Percentiles rank a stretch among this genome's conserved stretches.
Evolutionary conservation across 2,329 filamentous ascomycete species (phyloP).

Genomic region (Venturia carpophila): DNA sequence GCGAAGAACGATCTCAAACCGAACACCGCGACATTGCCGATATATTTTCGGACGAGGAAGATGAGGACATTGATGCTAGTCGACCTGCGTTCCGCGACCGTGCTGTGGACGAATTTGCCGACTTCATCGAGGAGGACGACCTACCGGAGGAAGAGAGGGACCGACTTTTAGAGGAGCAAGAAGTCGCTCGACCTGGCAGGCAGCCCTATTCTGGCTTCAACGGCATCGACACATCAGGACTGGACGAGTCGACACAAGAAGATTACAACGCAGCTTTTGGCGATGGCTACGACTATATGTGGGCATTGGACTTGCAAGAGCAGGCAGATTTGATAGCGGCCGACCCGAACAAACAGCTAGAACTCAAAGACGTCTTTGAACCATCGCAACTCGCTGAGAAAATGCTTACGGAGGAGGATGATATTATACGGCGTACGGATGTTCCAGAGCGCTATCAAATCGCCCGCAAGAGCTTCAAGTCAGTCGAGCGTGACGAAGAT

Average conservation of each 20-base stretch:
- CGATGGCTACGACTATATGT: conserved; percentile 90
- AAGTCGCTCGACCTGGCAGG: conserved; percentile 74
- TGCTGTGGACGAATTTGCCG: conserved; percentile 40
- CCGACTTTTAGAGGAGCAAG: conserved; percentile 72
- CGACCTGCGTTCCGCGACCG: conserved; percentile 13
- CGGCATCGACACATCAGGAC: conserved; percentile 69
- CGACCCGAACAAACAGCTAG: conserved; percentile 72
- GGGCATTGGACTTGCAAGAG: conserved; percentile 83
- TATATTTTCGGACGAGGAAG: conserved; percentile 94
- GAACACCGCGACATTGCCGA: conserved; percentile 71
- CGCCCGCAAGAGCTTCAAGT: conserved; percentile 79
- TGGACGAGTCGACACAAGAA: conserved; percentile 87
- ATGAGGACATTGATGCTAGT: conserved; percentile 48
- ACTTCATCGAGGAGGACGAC: conserved; percentile 96
- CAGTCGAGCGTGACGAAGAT: conserved; percentile 70
- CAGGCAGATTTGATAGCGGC: conserved; percentile 70
- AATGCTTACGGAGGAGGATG: conserved; percentile 92
- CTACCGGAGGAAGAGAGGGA: conserved; percentile 77
- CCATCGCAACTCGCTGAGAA: conserved; percentile 90
- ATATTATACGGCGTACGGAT: conserved; percentile 78
- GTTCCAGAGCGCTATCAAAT: conserved; percentile 93
- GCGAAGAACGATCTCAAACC: conserved; percentile 55
- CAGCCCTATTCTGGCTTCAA: conserved; percentile 58
- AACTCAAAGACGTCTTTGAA: conserved; percentile 97
- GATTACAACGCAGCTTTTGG: conserved; percentile 97